Conservation (phyloP, 768 basidiomycete species). For the Mycena rebaudengoi region DNA sequence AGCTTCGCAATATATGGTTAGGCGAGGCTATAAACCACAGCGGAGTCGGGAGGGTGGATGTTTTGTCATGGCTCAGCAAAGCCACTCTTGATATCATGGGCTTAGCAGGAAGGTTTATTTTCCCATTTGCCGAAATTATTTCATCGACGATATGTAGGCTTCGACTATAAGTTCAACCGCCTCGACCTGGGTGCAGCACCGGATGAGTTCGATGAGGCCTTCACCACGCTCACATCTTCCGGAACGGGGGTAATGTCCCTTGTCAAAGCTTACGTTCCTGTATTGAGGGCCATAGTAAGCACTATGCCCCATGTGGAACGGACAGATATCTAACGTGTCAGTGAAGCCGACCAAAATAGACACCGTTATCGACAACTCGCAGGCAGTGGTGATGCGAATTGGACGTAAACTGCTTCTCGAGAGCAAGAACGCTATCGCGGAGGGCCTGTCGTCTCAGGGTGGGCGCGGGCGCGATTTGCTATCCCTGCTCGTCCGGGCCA, state of each 20-base stretch:
- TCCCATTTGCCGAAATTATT: slow-evolving; percentile 20
- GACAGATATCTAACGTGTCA: neutral
- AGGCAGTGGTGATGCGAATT: slow-evolving; percentile 55
- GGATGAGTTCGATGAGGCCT: slow-evolving; percentile 54
- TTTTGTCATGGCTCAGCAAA: slow-evolving; percentile 69
- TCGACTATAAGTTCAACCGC: slow-evolving; percentile 37
- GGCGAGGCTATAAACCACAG: slow-evolving; percentile 30
- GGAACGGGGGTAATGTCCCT: neutral
- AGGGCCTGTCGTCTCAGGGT: slow-evolving; percentile 37
- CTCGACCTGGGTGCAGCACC: slow-evolving; percentile 14
- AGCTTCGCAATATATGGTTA: slow-evolving; percentile 47
- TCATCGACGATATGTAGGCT: slow-evolving; percentile 39
- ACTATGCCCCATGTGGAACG: too few species aligned
- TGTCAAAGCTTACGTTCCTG: neutral
- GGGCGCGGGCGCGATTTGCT: slow-evolving; percentile 56
- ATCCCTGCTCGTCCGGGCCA: slow-evolving; percentile 67
- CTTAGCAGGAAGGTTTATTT: slow-evolving; percentile 61
- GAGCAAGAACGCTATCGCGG: slow-evolving; percentile 51
- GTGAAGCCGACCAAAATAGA: slow-evolving; percentile 37
- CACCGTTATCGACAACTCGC: slow-evolving; percentile 20
- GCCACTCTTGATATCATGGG: slow-evolving; percentile 83
- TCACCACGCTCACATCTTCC: slow-evolving; percentile 47
- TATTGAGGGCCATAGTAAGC: slow-evolving; percentile 41
- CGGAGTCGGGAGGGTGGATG: slow-evolving; percentile 53
- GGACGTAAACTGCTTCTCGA: slow-evolving; percentile 55